A percentile compares a stretch with the other conserved stretches of the same genome.
phyloP scores from a whole-genome alignment of 176 grass and related monocot genomes.

The Dendrocalamus sinicus region DNA sequence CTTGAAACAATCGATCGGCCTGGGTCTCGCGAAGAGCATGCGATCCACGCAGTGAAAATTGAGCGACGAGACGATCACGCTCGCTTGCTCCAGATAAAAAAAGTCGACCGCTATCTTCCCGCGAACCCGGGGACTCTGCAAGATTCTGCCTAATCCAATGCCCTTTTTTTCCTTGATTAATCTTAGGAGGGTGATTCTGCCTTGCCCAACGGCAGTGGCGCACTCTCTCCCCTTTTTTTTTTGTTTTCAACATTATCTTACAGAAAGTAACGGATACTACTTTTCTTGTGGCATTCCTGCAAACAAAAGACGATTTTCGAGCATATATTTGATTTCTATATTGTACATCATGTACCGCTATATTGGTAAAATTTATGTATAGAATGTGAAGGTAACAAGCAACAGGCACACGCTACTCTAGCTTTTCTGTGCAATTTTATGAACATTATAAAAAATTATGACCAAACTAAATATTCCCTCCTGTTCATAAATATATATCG shows the following conservation, averaged over 20 bases:
- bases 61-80: constrained; percentile 7
- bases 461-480: no score
- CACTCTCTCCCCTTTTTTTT: not conserved
- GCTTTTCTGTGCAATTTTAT: not conserved
- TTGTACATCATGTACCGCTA: no score
- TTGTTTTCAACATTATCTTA: not conserved
- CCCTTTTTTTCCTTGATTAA: constrained; percentile 5
- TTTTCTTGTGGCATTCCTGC: not conserved
- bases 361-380: not conserved
- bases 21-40: constrained; percentile 12
- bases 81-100: constrained; percentile 18
- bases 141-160: constrained; percentile 50
- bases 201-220: constrained; percentile 33
- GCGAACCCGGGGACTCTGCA: constrained; percentile 38
- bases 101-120: constrained; percentile 35
- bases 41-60: constrained; percentile 43
- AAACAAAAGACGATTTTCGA: not conserved
- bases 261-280: not conserved
- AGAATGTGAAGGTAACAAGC: not conserved
- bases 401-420: not conserved
- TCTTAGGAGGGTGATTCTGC: constrained; percentile 29
- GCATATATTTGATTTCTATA: not conserved
- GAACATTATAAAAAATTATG: no score
- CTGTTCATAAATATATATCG: no score
- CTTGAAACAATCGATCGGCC: constrained; percentile 33